These are phyloP conservation scores for Acephala macrosclerotiorum DNA, from an alignment of 2,329 filamentous ascomycete genomes.

Conservation along the genomic window DNA sequence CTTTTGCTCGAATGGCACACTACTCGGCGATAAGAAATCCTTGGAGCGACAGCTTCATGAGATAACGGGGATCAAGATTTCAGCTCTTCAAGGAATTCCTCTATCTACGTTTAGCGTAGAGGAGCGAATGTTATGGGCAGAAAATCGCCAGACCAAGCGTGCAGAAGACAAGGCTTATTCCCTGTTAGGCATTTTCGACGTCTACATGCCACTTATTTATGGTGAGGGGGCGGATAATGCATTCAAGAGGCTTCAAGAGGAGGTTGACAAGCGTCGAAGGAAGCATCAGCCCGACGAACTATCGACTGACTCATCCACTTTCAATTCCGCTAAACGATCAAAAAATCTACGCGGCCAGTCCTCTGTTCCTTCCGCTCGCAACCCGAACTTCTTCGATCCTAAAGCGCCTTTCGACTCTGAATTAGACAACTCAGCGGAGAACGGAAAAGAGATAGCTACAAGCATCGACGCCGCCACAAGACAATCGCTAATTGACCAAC, in stretches of 20 bases:
- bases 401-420: no score
- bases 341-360: no score
- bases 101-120: constrained; percentile 7
- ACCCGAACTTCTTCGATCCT: no score
- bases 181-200: constrained; percentile 49
- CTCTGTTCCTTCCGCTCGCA: no score
- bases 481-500: no score
- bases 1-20: background rate
- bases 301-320: no score
- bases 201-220: constrained; percentile 46
- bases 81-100: constrained; percentile 6
- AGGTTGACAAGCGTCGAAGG: no score
- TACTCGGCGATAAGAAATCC: background rate
- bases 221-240: constrained; percentile 44
- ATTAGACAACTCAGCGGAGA: no score
- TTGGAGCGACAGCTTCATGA: constrained; percentile 3
- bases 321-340: no score
- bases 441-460: no score
- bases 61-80: background rate
- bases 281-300: no score
- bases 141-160: constrained; percentile 1
- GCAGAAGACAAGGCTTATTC: constrained; percentile 16
- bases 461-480: no score
- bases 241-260: constrained; percentile 45
- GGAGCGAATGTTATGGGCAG: constrained; percentile 1